Evolutionary conservation across 768 basidiomycete genomes (phyloP), one percentile per base, ranked within the genome.

Genomic region (Mycena galopus): DNA sequence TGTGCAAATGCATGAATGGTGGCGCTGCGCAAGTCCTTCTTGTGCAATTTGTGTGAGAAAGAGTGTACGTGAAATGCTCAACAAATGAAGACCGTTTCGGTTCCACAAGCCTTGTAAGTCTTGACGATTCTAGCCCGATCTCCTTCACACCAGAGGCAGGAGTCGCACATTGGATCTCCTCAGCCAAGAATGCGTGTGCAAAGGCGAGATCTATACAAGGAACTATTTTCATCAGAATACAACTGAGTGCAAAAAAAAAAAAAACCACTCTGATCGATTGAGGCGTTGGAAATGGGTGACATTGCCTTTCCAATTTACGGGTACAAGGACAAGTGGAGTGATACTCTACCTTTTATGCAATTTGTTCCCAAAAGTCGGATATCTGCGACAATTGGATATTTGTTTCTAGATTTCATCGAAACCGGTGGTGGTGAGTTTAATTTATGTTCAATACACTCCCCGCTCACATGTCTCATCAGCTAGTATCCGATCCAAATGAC

Each of bases 371-470:
- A 82, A 58, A 73, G 69, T 30, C 75, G 78, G 9, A 67, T 71
- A 2, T 63, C 74, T 5, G 73, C 63, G 21, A 73, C 77, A 5
- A 70, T 83, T 37, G 82, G 77, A 12, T 81, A 84, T 76, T 47
- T 81, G 0, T 82, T 75, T 68, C 77, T 83, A 33, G 83, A 84
- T 71, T 74, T 82, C 21, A 53, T 82, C 27, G 75, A 80, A 53
- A 68, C 75, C 25, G 59, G 47, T 61, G 76, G 74, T 25, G 78
- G 81, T 81, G 25, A 44, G 79, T 33, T 21, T 11, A 21, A 29
- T 25, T 51, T 51, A 4, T 27, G 25, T 19, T 27, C 35, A 25
- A 32, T 44, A 14, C n/a, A 25, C 7, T 23, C n/a, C 11, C 11
- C 32, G 35, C 32, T 53, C 23, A 53, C 50, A 37, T 25, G 21